Base-by-base conservation (phyloP, 768 basidiomycete species). In the Trametes gibbosa region DNA sequence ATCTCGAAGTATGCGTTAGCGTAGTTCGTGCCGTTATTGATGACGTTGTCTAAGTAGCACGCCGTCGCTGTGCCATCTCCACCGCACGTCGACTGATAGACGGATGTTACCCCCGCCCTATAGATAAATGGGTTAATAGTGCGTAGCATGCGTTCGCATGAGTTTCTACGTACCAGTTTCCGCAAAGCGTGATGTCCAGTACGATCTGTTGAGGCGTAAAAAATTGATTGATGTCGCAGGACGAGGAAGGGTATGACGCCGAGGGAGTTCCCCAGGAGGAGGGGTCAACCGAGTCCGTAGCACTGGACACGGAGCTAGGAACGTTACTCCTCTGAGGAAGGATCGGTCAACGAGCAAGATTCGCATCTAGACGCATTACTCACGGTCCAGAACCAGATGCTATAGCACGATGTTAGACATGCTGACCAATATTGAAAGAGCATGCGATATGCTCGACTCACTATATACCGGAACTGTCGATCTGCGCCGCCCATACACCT, bases 401-500 rank as follows among this genome's bases (percentile, higher is more conserved):
- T 80, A 43, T 10, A 4, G 13, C 16, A 21, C 43, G 3, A 1
- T 3, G 13, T 56, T 27, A 55, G 59, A 32, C 29, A 10, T 32
- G 29, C 4, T 32, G 29, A 32, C 10, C 29, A 10, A n/a, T 10
- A 32, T 10, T 32, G 29, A 32, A 32, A 32, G 29, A n/a, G n/a
- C n/a, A n/a, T n/a, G n/a, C 29, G 5, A 32, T 32, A 10, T 10
- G 4, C 29, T 5, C 29, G 29, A 66, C 78, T 66, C 57, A 79
- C 76, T 65, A 79, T 50, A 82, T 75, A 16, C 81, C 86, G 1
- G 79, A 69, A 7, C 75, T 73, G 47, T 87, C 87, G 56, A 88
- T 84, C 66, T 87, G 87, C 3, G 85, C 77, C 0, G 87, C 87
- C 70, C 77, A 92, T 1, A 85, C 82, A 6, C 85, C 85, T 13